Evolutionary conservation across 345 rosid genomes (phyloP).

Genomic region (Syzygium aqueum): DNA sequence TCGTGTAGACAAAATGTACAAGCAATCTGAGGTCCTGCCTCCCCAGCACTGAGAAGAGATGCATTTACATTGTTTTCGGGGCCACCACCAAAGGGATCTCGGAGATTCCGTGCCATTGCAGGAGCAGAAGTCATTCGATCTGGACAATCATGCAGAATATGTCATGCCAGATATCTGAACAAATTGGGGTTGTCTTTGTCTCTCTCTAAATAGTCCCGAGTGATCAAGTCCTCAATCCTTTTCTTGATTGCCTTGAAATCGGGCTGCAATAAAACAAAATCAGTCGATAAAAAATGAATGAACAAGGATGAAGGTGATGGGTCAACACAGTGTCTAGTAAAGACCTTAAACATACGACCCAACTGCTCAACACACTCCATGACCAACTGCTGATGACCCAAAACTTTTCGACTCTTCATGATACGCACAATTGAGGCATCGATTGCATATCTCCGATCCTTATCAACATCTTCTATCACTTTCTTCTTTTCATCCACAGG

Average conservation of each 20-base stretch:
- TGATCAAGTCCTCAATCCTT: conserved; percentile 84
- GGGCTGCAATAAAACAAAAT: conserved; percentile 43
- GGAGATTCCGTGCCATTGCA: fast-evolving
- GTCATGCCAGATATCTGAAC: conserved; percentile 69
- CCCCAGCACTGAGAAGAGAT: not conserved
- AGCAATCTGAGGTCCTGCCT: not conserved
- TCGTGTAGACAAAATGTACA: not conserved
- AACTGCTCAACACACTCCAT: conserved; percentile 88
- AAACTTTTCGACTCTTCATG: conserved; percentile 85
- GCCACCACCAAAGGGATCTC: not conserved
- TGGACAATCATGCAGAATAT: not conserved
- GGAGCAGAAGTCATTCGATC: not conserved
- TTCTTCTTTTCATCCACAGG: conserved; percentile 90
- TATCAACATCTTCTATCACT: conserved; percentile 88
- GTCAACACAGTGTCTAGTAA: not conserved
- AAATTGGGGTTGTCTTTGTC: conserved; percentile 66
- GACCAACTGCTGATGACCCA: conserved; percentile 82
- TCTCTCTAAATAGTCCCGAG: conserved; percentile 86
- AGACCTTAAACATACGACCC: conserved; percentile 95
- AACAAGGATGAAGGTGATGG: not conserved
- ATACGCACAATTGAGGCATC: conserved; percentile 98
- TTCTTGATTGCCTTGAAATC: conserved; percentile 94
- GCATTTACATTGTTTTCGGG: not conserved
- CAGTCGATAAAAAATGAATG: not conserved
- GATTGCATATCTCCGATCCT: conserved; percentile 82